Base-by-base conservation (phyloP, 2,329 filamentous ascomycete genomes). In the Diaporthe capsici region DNA sequence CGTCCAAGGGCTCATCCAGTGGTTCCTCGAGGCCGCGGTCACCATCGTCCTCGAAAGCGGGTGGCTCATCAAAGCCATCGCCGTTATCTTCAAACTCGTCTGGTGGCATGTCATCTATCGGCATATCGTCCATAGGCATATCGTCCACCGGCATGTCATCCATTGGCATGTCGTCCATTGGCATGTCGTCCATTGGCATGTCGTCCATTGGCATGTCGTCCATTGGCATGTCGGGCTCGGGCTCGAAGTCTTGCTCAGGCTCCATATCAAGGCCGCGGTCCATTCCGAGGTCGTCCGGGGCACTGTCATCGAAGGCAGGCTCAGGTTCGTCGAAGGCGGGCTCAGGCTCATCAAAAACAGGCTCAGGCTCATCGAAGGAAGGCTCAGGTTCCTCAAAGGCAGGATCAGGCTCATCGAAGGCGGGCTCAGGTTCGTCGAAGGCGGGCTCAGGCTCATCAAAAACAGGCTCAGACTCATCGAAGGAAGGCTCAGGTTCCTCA, bases 321-420 rank as follows among this genome's bases (percentile, higher is more conserved):
- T 31, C 28, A 31, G 28, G 28, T 0, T 53, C 31, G 2, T 34
- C 34, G 1, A 31, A 31, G 1, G 4, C 4, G 6, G 31, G 31
- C 31, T 31, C 31, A 6, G 31, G 31, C 0, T 31, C 5, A 6
- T 31, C 31, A 1, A 31, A 31, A 1, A 5, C 31, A 1, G 31
- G 31, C 31, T 31, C 31, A 6, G 31, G 31, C 0, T 31, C 5
- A 31, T 31, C 31, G 1, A 31, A 31, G 1, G 4, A 1, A 0
- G 31, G 31, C 31, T 31, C 31, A 5, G 31, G 31, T 1, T 31
- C 31, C 0, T 31, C 31, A 1, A 31, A 31, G 31, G 31, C 4
- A 5, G 31, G 31, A 4, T 31, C 31, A 1, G 31, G 31, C 5
- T 6, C 31, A 1, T 31, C 31, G 1, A 31, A 31, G 1, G 31